Conservation (phyloP, 352 stramenopile species). For the Phytophthora kernoviae region DNA sequence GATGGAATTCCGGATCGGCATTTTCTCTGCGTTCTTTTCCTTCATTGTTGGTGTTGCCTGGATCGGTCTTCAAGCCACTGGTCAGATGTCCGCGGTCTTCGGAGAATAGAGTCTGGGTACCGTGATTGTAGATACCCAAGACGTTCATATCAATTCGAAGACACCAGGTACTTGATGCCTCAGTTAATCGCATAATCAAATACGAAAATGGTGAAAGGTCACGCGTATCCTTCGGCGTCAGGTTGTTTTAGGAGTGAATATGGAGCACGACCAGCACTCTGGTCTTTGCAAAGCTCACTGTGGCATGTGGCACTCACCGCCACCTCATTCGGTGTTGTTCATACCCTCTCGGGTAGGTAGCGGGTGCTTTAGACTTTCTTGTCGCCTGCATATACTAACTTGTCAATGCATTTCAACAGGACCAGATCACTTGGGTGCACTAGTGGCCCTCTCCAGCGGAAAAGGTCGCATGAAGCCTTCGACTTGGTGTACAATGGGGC, state of each 20-base stretch:
- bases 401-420: conserved; percentile 30
- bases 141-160: no score
- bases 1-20: conserved; percentile 69
- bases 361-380: neutral
- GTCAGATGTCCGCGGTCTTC: conserved; percentile 75
- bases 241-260: neutral
- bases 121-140: no score
- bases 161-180: no score
- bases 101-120: conserved; percentile 37
- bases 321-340: conserved; percentile 51
- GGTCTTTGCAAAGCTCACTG: conserved; percentile 23
- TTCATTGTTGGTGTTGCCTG: conserved; percentile 76
- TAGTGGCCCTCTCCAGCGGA: conserved; percentile 84
- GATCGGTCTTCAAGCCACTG: conserved; percentile 74
- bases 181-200: no score
- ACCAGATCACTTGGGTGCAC: conserved; percentile 88
- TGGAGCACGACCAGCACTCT: conserved; percentile 12
- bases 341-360: conserved; percentile 55
- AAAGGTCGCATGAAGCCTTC: conserved; percentile 71
- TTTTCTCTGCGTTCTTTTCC: conserved; percentile 78
- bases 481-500: conserved; percentile 86
- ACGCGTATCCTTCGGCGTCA: neutral
- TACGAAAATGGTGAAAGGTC: conserved; percentile 3
- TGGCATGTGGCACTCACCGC: conserved; percentile 38
- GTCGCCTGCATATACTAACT: neutral